These are phyloP conservation scores for Ganoderma sinense DNA, from an alignment of 1,284 basidiomycete species.

Conservation along the genomic window DNA sequence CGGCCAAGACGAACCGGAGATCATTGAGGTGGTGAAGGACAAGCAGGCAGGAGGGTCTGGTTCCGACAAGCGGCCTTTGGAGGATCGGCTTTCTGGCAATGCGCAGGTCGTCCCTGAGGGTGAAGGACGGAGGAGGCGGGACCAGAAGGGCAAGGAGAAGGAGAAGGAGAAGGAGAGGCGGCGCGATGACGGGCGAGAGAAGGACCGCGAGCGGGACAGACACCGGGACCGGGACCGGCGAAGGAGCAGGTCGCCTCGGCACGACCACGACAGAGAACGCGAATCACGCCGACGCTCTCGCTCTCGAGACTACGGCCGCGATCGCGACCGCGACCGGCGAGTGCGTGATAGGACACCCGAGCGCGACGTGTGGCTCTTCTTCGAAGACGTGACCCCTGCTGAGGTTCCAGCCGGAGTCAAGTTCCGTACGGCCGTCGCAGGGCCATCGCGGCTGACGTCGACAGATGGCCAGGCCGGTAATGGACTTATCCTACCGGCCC, in stretches of 20 bases:
- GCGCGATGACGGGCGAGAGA: conserved; percentile 1
- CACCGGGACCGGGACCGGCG: conserved; percentile 15
- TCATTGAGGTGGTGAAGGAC: conserved; percentile 10
- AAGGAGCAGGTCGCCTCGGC: conserved; percentile 22
- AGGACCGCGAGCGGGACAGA: neutral
- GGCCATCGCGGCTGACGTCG: conserved; percentile 3
- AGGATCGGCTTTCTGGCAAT: conserved; percentile 12
- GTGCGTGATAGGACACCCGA: conserved; percentile 14
- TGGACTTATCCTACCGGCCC: conserved; percentile 64
- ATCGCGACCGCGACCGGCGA: conserved; percentile 18
- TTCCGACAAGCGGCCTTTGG: conserved; percentile 12
- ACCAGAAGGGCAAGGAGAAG: conserved; percentile 6
- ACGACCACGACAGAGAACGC: conserved; percentile 16
- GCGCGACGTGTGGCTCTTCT: conserved; percentile 49
- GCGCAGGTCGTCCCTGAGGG: neutral
- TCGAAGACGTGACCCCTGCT: conserved; percentile 57
- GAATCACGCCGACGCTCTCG: conserved; percentile 17
- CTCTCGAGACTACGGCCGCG: conserved; percentile 19
- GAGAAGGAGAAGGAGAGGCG: conserved; percentile 9
- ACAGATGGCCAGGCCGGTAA: conserved; percentile 19
- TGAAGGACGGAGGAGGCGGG: conserved; percentile 5
- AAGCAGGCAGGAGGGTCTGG: neutral
- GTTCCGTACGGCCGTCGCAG: conserved; percentile 9
- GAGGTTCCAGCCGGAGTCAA: conserved; percentile 33
- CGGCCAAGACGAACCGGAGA: conserved; percentile 3